A percentile compares a stretch with the other conserved stretches of the same genome.
Evolutionary conservation across 2,329 filamentous ascomycete species (phyloP).

Genomic region (Penicillium sp.): DNA sequence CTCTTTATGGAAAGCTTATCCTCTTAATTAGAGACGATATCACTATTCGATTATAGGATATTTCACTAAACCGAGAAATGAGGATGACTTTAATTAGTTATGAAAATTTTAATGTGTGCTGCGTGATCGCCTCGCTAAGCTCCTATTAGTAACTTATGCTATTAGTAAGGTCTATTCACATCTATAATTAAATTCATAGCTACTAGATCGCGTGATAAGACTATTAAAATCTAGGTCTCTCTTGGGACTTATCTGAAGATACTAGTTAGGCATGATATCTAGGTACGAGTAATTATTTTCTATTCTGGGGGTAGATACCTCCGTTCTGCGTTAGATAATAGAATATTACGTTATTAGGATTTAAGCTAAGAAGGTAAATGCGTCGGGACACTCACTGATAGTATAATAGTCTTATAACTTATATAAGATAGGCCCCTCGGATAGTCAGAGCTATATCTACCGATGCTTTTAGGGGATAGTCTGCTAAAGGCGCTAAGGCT

Average conservation of each 20-base stretch:
- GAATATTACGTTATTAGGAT: constrained; percentile 91
- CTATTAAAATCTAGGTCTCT: constrained; percentile 85
- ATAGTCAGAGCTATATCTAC: not conserved
- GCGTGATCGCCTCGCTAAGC: too few relatives aligned
- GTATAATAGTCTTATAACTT: constrained; percentile 83
- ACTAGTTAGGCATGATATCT: constrained; percentile 87
- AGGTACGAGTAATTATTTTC: constrained; percentile 83
- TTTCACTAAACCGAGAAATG: constrained; percentile 57
- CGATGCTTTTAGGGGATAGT: not conserved
- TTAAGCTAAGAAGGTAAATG: constrained; percentile 85
- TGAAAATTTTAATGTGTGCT: too few relatives aligned
- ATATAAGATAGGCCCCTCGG: constrained; percentile 79
- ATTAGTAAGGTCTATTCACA: too few relatives aligned
- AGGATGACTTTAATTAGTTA: constrained; percentile 80
- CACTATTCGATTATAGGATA: constrained; percentile 15
- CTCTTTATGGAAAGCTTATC: constrained; percentile 75
- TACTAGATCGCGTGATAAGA: constrained; percentile 86
- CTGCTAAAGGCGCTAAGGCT: not conserved
- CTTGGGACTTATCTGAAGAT: constrained; percentile 83
- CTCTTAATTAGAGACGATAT: constrained; percentile 76
- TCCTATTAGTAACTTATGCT: too few relatives aligned
- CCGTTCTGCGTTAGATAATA: constrained; percentile 83
- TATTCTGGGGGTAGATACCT: constrained; percentile 91
- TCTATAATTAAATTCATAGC: constrained; percentile 83
- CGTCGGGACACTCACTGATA: constrained; percentile 77